phyloP scores from a whole-genome alignment of 805 yeast species.

The Hanseniaspora hatyaiensis region DNA sequence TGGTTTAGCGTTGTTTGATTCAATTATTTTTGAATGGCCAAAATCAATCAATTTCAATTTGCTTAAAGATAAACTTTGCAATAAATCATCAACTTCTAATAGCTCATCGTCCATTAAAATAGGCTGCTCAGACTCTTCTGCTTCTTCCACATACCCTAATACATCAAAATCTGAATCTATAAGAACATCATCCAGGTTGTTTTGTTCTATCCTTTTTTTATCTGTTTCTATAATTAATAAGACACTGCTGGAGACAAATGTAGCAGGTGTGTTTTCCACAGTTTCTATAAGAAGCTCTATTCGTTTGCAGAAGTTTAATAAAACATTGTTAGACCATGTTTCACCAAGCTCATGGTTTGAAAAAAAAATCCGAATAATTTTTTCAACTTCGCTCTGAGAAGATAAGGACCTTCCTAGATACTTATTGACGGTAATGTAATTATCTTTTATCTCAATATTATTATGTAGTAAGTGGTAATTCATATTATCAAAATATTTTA shows the following conservation, averaged over 20 bases:
- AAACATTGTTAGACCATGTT: slow-evolving; percentile 31
- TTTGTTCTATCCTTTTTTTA: slow-evolving; percentile 38
- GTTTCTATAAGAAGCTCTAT: slow-evolving; percentile 57
- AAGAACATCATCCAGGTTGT: slow-evolving; percentile 34
- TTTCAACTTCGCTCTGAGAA: slow-evolving; percentile 32
- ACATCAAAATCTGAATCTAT: slow-evolving; percentile 28
- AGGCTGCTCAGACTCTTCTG: slow-evolving; percentile 21
- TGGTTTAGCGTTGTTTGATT: background rate
- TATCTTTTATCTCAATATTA: slow-evolving; percentile 26
- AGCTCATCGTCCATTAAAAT: slow-evolving; percentile 21
- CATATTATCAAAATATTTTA: slow-evolving; percentile 26
- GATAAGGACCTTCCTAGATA: slow-evolving; percentile 52
- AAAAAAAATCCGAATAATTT: slow-evolving; percentile 41
- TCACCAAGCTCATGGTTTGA: slow-evolving; percentile 28
- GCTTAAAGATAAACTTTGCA: slow-evolving; percentile 35
- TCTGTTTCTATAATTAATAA: slow-evolving; percentile 68
- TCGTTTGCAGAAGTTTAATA: slow-evolving; percentile 42
- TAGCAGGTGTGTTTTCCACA: slow-evolving; percentile 46
- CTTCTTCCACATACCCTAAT: slow-evolving; percentile 29
- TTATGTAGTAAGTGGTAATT: slow-evolving; percentile 8
- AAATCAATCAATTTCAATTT: slow-evolving; percentile 68
- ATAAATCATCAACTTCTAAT: slow-evolving; percentile 22
- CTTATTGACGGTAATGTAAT: slow-evolving; percentile 49
- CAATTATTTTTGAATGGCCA: slow-evolving; percentile 65
- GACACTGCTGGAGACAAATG: slow-evolving; percentile 62